phyloP scores from a whole-genome alignment of 495 filamentous ascomycete genomes.

The Xylaria flabelliformis region DNA sequence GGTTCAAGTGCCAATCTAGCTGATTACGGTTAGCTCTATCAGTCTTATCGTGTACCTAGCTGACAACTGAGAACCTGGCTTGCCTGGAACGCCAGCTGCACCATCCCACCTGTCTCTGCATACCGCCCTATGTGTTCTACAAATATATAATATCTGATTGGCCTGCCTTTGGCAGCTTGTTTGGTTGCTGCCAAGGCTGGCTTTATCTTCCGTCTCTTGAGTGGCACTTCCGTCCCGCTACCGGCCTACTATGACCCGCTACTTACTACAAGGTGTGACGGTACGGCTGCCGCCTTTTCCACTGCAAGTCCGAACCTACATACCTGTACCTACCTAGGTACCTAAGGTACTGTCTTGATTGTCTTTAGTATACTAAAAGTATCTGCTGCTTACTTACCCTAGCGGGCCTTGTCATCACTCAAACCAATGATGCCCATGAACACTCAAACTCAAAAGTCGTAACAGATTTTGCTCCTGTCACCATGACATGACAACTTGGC shows the following conservation, averaged over 20 bases:
- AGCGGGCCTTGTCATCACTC: slow-evolving; percentile 16
- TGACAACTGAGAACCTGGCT: neutral
- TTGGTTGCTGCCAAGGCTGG: slow-evolving; percentile 22
- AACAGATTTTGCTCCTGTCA: slow-evolving; percentile 5
- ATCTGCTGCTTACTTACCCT: neutral
- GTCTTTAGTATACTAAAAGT: neutral
- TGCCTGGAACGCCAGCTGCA: neutral
- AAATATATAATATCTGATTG: slow-evolving; percentile 20
- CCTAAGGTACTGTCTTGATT: neutral
- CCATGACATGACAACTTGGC: neutral
- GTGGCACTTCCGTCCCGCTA: slow-evolving; percentile 22
- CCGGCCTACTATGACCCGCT: slow-evolving; percentile 12
- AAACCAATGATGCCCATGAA: neutral
- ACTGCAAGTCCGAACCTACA: neutral
- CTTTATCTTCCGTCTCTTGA: slow-evolving; percentile 17
- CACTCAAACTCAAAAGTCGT: slow-evolving; percentile 16
- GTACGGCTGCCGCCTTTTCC: slow-evolving; percentile 22
- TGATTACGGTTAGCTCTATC: neutral
- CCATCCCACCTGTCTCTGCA: neutral
- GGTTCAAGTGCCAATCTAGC: neutral
- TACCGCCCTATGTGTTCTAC: neutral
- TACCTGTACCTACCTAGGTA: no score
- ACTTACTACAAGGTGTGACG: neutral
- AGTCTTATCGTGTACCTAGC: neutral
- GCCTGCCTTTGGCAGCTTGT: neutral